Conservation (phyloP, 345 rosid species). For the Sisymbrium altissimum region DNA sequence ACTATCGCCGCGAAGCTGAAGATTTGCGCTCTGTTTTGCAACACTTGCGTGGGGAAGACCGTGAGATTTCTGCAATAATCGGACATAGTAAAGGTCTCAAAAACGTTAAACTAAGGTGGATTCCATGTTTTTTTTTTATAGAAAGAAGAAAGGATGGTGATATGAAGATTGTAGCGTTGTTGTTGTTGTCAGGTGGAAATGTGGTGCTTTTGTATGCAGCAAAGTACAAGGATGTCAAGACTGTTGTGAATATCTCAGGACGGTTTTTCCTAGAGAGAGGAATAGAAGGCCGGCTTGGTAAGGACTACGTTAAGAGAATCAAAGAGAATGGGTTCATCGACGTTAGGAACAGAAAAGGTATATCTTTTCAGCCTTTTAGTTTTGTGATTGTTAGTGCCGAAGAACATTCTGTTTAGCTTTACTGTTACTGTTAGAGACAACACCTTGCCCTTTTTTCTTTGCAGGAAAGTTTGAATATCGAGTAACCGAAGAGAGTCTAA, state of each 20-base stretch:
- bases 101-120: not conserved
- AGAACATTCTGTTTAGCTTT: slow-evolving; percentile 1
- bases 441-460: not conserved
- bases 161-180: not conserved
- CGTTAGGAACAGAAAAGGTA: slow-evolving; percentile 64
- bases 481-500: slow-evolving; percentile 68
- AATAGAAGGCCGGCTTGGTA: slow-evolving; percentile 73
- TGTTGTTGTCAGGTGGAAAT: slow-evolving; percentile 65
- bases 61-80: slow-evolving; percentile 47
- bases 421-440: not conserved
- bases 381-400: not conserved
- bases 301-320: slow-evolving; percentile 56
- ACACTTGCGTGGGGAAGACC: slow-evolving; percentile 44
- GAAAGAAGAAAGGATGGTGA: not conserved
- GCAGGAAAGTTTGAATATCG: slow-evolving; percentile 66
- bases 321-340: slow-evolving; percentile 62
- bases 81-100: slow-evolving; percentile 89
- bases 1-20: slow-evolving; percentile 75
- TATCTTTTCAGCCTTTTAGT: not conserved
- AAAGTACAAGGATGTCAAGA: slow-evolving; percentile 54
- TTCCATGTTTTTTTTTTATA: not conserved
- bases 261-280: slow-evolving; percentile 68
- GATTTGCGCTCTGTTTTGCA: slow-evolving; percentile 62
- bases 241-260: slow-evolving; percentile 70
- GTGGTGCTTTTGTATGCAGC: slow-evolving; percentile 85